phyloP scores from a whole-genome alignment of 768 basidiomycete genomes.

The Boletus rex-veris region DNA sequence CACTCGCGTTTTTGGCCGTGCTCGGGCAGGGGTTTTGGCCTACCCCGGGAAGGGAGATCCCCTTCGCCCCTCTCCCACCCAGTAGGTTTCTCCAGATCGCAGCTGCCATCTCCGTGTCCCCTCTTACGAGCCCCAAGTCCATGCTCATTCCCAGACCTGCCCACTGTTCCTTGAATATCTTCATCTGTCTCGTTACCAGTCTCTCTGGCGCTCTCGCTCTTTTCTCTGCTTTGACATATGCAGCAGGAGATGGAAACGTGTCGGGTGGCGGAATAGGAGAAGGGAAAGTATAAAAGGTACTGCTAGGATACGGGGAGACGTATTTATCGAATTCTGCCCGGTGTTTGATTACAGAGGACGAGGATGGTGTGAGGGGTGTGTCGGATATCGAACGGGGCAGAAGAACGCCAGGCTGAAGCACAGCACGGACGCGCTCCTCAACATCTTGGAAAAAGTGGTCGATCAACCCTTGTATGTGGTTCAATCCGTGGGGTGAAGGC shows the following conservation, averaged over 20 bases:
- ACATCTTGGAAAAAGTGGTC: slow-evolving; percentile 96
- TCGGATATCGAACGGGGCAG: slow-evolving; percentile 20
- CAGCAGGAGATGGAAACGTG: slow-evolving; percentile 27
- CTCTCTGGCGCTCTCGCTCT: slow-evolving; percentile 63
- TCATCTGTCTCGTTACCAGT: slow-evolving; percentile 83
- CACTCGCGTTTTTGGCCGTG: slow-evolving; percentile 1
- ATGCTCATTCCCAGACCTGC: slow-evolving; percentile 75
- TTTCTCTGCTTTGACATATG: slow-evolving; percentile 28
- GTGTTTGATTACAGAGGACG: slow-evolving; percentile 7
- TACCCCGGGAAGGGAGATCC: slow-evolving; percentile 42
- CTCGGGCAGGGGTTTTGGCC: slow-evolving; percentile 7
- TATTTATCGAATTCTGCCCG: slow-evolving; percentile 21
- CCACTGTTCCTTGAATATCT: slow-evolving; percentile 90
- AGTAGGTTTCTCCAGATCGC: slow-evolving; percentile 92
- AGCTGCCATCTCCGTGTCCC: slow-evolving; percentile 80
- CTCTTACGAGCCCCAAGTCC: slow-evolving; percentile 70
- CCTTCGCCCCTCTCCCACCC: slow-evolving; percentile 76
- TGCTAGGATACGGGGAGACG: slow-evolving; percentile 21
- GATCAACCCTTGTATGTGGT: slow-evolving; percentile 77
- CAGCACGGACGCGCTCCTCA: slow-evolving; percentile 82
- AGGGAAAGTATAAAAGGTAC: slow-evolving; percentile 27
- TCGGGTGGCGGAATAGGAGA: slow-evolving; percentile 23
- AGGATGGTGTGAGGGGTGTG: slow-evolving; percentile 10
- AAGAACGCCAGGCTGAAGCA: slow-evolving; percentile 57
- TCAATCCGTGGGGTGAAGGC: slow-evolving; percentile 57